Percentiles rank a stretch among this genome's conserved stretches.
Evolutionary conservation across 1,284 basidiomycete genomes (phyloP).

Genomic region (Apiotrichum sp.): DNA sequence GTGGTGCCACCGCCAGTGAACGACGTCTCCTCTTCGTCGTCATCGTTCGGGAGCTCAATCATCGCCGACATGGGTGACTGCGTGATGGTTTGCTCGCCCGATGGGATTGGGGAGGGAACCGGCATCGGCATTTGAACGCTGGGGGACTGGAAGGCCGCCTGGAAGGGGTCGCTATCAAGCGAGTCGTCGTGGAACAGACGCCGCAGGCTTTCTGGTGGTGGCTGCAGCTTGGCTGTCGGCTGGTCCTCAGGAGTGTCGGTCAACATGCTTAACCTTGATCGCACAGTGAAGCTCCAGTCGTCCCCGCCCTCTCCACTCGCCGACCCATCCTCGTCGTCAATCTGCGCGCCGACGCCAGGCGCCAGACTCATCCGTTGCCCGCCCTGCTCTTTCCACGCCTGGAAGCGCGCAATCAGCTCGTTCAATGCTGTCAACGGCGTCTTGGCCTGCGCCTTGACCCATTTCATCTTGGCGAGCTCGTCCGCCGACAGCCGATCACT

Average conservation of each 20-base stretch:
- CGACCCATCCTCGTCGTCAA: constrained; percentile 35
- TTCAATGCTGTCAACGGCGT: constrained; percentile 65
- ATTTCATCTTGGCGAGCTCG: constrained; percentile 82
- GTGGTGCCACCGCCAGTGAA: constrained; percentile 5
- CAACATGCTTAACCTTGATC: constrained; percentile 38
- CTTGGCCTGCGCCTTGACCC: constrained; percentile 77
- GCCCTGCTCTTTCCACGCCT: constrained; percentile 69
- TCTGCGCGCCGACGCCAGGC: constrained; percentile 43
- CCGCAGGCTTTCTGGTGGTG: constrained; percentile 42
- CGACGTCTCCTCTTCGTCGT: background rate
- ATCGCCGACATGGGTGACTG: background rate
- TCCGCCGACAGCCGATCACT: constrained; percentile 77
- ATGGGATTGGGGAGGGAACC: background rate
- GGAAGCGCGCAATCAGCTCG: constrained; percentile 73
- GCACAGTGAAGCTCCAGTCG: constrained; percentile 47
- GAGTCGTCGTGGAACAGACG: constrained; percentile 47
- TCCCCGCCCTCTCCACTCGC: constrained; percentile 23
- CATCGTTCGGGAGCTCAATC: constrained; percentile 1
- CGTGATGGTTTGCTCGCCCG: background rate
- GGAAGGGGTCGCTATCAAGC: constrained; percentile 39
- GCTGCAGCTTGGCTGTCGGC: constrained; percentile 1
- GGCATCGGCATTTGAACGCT: background rate
- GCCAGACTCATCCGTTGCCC: constrained; percentile 75
- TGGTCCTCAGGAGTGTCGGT: constrained; percentile 27
- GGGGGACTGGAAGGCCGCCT: constrained; percentile 23